Conservation (phyloP, 2,329 filamentous ascomycete genomes). For the Drechslerella coelobrocha region DNA sequence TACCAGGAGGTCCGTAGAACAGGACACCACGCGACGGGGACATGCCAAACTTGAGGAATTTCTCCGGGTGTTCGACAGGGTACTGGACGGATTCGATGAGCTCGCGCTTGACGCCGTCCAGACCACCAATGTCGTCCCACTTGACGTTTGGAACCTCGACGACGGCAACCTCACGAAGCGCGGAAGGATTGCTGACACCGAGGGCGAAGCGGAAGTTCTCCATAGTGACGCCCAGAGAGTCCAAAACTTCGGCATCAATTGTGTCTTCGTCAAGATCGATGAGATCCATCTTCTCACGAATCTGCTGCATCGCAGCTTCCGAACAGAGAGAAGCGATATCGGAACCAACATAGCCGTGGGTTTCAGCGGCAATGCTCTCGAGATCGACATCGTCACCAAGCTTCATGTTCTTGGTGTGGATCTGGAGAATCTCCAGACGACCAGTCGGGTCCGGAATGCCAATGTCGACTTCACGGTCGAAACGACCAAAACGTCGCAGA, state of each 20-base stretch:
- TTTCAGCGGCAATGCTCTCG: conserved; percentile 94
- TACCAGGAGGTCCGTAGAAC: conserved; percentile 98
- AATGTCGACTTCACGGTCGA: conserved; percentile 98
- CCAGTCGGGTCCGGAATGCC: conserved; percentile 97
- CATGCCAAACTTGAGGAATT: conserved; percentile 99
- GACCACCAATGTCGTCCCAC: conserved; percentile 99
- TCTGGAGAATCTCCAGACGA: conserved; percentile 97
- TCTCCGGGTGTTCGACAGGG: conserved; percentile 98
- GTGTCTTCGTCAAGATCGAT: conserved; percentile 99
- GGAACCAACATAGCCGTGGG: conserved; percentile 97
- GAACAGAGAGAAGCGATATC: conserved; percentile 98
- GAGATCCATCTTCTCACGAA: conserved; percentile 99
- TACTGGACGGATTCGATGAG: conserved; percentile 99
- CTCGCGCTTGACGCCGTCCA: conserved; percentile 98
- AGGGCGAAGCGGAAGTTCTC: conserved; percentile 99
- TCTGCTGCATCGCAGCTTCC: conserved; percentile 99
- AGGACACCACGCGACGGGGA: conserved; percentile 97
- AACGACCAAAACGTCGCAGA: conserved; percentile 95
- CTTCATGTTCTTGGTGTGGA: conserved; percentile 99
- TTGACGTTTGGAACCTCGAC: conserved; percentile 99
- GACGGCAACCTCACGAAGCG: conserved; percentile 96
- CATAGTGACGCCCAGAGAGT: conserved; percentile 98
- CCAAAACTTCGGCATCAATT: conserved; percentile 96
- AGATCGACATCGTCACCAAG: conserved; percentile 94
- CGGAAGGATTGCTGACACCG: conserved; percentile 97